Conservation (phyloP, 495 filamentous ascomycete species). For the Podospora pseudocomata region DNA sequence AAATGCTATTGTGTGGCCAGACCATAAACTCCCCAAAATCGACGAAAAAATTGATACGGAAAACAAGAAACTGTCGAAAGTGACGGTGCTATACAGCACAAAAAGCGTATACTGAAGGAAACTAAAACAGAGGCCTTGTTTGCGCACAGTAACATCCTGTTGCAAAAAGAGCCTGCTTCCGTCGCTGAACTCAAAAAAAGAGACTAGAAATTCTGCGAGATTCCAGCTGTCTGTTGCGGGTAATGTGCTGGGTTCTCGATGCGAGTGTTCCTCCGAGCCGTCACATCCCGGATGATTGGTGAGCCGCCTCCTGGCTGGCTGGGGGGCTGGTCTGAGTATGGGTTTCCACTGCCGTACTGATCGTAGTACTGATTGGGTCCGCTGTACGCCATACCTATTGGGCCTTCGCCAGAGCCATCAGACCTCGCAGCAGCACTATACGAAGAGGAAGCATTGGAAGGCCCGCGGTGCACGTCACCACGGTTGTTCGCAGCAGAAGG, state of each 20-base stretch:
- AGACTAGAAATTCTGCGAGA: slow-evolving; percentile 94
- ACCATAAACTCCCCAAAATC: slow-evolving; percentile 11
- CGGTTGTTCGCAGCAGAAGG: slow-evolving; percentile 63
- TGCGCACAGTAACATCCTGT: slow-evolving; percentile 1
- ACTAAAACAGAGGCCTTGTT: background rate
- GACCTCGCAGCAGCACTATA: slow-evolving; percentile 83
- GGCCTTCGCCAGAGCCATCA: slow-evolving; percentile 75
- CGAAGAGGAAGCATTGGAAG: slow-evolving; percentile 93
- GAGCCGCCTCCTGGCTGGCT: slow-evolving; percentile 45
- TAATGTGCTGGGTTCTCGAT: slow-evolving; percentile 87
- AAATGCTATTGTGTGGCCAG: slow-evolving; percentile 11
- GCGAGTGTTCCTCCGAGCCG: slow-evolving; percentile 83
- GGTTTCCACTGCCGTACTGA: slow-evolving; percentile 50
- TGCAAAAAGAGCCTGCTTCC: background rate
- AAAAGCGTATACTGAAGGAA: background rate
- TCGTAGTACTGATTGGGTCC: slow-evolving; percentile 46
- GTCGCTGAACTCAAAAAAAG: background rate
- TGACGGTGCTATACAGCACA: background rate
- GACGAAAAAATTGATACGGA: slow-evolving; percentile 1
- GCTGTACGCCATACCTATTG: slow-evolving; percentile 44
- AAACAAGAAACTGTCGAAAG: slow-evolving; percentile 1
- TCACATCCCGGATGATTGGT: slow-evolving; percentile 91
- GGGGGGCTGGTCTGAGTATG: slow-evolving; percentile 40
- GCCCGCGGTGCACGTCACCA: slow-evolving; percentile 75
- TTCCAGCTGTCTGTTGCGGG: slow-evolving; percentile 88